A percentile compares a stretch with the other conserved stretches of the same genome.
Evolutionary conservation across 176 grass and related monocot species (phyloP).

Genomic region (Carex cristatella): DNA sequence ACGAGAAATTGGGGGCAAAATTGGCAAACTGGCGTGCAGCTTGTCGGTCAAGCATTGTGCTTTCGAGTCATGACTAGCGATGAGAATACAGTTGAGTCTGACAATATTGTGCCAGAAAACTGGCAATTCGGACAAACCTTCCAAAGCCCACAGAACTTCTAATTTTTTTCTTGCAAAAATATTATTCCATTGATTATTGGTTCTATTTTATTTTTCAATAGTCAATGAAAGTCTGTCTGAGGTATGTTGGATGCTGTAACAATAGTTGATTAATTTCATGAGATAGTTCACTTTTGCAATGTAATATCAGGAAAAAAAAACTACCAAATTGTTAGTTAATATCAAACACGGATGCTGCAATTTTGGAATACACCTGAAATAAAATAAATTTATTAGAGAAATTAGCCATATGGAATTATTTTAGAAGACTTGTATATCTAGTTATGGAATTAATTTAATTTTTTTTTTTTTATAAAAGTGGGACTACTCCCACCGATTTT

Average conservation of each 20-base stretch:
- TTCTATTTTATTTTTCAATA: neutral
- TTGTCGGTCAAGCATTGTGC: conserved; percentile 18
- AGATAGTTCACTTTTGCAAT: neutral
- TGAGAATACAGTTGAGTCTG: conserved; percentile 8
- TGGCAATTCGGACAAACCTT: conserved; percentile 37
- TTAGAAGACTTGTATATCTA: too few species aligned
- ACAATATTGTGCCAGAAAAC: conserved; percentile 23
- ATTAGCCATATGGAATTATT: too few species aligned
- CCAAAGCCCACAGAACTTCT: conserved; percentile 1
- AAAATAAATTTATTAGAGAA: neutral
- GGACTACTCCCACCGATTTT: too few species aligned
- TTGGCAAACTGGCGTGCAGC: conserved; percentile 23
- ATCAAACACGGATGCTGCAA: neutral
- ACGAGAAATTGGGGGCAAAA: conserved; percentile 37
- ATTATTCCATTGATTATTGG: neutral
- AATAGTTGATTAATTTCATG: neutral
- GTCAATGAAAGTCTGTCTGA: neutral
- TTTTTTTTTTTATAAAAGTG: too few species aligned
- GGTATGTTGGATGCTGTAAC: neutral
- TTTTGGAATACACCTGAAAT: neutral
- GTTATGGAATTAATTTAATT: too few species aligned
- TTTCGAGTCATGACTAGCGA: conserved; percentile 32
- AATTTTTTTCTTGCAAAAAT: neutral
- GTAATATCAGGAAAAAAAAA: neutral
- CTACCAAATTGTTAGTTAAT: neutral